Conservation (phyloP, 2,329 filamentous ascomycete genomes). For the Parastagonospora avenae region DNA sequence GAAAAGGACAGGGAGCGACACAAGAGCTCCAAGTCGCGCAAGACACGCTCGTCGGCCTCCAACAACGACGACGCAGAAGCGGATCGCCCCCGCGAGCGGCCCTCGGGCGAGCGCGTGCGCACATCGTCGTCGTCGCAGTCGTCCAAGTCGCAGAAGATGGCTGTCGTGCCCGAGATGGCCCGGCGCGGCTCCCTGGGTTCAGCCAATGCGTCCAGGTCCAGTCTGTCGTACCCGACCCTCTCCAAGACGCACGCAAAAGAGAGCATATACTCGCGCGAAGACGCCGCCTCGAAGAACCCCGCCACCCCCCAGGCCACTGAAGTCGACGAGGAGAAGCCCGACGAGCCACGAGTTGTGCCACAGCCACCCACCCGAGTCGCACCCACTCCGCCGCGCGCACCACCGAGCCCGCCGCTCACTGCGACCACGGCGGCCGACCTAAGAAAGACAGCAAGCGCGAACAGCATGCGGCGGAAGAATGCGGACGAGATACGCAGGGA, state of each 20-base stretch:
- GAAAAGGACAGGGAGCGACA: slow-evolving; percentile 27
- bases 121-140: slow-evolving; percentile 34
- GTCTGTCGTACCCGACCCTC: slow-evolving; percentile 77
- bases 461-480: slow-evolving; percentile 49
- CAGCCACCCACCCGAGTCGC: slow-evolving; percentile 16
- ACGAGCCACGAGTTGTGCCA: slow-evolving; percentile 8
- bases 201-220: slow-evolving; percentile 44
- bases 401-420: slow-evolving; percentile 56
- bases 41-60: slow-evolving; percentile 37
- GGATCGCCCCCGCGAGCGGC: slow-evolving; percentile 24
- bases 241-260: slow-evolving; percentile 94
- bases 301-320: slow-evolving; percentile 52
- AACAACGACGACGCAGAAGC: slow-evolving; percentile 28
- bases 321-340: slow-evolving; percentile 38
- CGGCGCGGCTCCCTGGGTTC: slow-evolving; percentile 45
- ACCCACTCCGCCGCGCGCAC: slow-evolving; percentile 39
- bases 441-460: slow-evolving; percentile 51
- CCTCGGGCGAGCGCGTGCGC: slow-evolving; percentile 33
- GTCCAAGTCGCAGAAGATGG: slow-evolving; percentile 41
- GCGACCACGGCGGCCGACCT: slow-evolving; percentile 48
- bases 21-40: slow-evolving; percentile 34
- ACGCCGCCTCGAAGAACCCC: slow-evolving; percentile 36
- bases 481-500: slow-evolving; percentile 44
- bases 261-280: slow-evolving; percentile 66
- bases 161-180: slow-evolving; percentile 55